These are phyloP conservation scores for Tillandsia fasciculata DNA, from an alignment of 176 grass and related monocot species.

Conservation along the genomic window DNA sequence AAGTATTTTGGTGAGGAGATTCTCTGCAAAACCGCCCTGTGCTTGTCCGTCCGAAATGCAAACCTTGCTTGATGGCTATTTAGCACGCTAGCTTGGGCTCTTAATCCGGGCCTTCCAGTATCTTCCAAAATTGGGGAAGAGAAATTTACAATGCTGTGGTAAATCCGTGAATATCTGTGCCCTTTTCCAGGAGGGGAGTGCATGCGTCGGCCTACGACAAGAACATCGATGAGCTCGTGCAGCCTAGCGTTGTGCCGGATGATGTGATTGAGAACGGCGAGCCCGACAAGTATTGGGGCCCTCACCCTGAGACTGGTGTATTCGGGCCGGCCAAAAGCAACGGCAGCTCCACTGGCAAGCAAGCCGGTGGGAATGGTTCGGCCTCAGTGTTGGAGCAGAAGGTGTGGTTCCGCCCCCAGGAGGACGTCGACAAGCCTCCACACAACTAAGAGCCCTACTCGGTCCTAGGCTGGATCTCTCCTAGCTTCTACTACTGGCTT, in stretches of 20 bases:
- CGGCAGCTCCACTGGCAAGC: not conserved
- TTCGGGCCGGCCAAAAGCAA: slow-evolving; percentile 47
- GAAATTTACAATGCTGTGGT: too few relatives aligned
- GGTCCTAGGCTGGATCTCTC: too few relatives aligned
- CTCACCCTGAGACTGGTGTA: slow-evolving; percentile 78
- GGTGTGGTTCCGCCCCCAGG: slow-evolving; percentile 81
- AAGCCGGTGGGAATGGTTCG: slow-evolving; percentile 5
- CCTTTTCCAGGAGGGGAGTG: slow-evolving; percentile 39
- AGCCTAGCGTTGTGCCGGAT: slow-evolving; percentile 66
- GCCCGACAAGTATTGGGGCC: slow-evolving; percentile 84
- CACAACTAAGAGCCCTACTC: not conserved
- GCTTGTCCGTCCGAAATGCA: too few relatives aligned
- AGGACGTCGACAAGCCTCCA: slow-evolving; percentile 59
- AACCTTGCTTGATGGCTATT: too few relatives aligned
- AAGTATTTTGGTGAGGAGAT: too few relatives aligned
- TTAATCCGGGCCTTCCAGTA: too few relatives aligned
- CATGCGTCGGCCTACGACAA: slow-evolving; percentile 85
- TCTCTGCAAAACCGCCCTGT: too few relatives aligned
- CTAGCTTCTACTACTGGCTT: too few relatives aligned
- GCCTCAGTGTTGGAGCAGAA: slow-evolving; percentile 72
- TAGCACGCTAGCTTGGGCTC: too few relatives aligned
- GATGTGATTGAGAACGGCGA: slow-evolving; percentile 59
- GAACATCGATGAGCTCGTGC: slow-evolving; percentile 77
- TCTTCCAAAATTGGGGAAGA: too few relatives aligned
- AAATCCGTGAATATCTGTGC: too few relatives aligned